Evolutionary conservation across 202 grass and related monocot species (phyloP).

Genomic region (Schoenoplectus tabernaemontani): DNA sequence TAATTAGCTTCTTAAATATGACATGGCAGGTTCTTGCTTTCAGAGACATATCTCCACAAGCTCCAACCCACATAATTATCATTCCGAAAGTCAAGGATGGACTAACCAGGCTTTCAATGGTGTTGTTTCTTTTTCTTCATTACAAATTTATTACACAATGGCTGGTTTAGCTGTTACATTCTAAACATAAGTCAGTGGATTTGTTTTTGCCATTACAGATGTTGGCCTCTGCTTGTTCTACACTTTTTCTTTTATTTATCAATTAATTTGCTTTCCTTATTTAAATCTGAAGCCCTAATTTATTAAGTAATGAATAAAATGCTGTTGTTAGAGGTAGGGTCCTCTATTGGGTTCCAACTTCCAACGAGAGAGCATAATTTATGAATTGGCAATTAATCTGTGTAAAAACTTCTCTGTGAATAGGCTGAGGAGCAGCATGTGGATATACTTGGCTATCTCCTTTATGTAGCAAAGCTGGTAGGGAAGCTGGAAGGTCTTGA

Average conservation of each 20-base stretch:
- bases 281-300: background rate
- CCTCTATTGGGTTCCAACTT: background rate
- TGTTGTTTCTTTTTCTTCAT: constrained; percentile 14
- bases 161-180: background rate
- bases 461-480: constrained; percentile 51
- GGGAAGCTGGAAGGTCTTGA: constrained; percentile 56
- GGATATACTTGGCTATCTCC: constrained; percentile 43
- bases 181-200: too few relatives aligned
- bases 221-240: background rate
- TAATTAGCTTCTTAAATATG: background rate
- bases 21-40: constrained; percentile 55
- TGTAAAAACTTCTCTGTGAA: constrained; percentile 19
- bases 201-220: too few relatives aligned
- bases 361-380: background rate
- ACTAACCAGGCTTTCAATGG: constrained; percentile 45
- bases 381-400: background rate
- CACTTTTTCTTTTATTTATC: too few relatives aligned
- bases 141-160: background rate
- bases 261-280: background rate
- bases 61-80: constrained; percentile 57
- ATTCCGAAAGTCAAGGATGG: constrained; percentile 66
- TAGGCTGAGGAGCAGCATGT: constrained; percentile 63
- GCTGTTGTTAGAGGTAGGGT: background rate
- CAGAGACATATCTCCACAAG: constrained; percentile 72
- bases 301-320: background rate